Percentiles rank a stretch among this genome's conserved stretches.
phyloP scores from a whole-genome alignment of 148 eudicot genomes.

The Vaccinium vitisidaea region DNA sequence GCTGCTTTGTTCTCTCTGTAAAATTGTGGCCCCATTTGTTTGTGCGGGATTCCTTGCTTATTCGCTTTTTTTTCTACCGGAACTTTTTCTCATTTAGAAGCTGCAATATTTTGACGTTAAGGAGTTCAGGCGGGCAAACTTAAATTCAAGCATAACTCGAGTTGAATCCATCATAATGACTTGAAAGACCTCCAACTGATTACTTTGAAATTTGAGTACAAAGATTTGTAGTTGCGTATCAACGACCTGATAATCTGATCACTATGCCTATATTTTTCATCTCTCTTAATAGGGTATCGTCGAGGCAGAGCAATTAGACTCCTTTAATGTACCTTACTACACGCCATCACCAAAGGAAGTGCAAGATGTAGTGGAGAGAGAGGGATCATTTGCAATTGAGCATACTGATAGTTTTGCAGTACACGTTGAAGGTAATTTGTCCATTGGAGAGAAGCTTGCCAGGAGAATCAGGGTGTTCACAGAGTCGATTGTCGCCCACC shows the following conservation, averaged over 20 bases:
- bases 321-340: constrained; percentile 34
- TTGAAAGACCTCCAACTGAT: no score
- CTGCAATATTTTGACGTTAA: no score
- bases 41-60: no score
- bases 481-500: constrained; percentile 21
- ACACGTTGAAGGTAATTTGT: background rate
- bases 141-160: background rate
- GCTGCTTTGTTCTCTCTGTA: no score
- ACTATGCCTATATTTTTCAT: background rate
- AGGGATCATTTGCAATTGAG: constrained; percentile 28
- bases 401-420: constrained; percentile 10
- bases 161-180: background rate
- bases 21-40: no score
- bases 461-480: constrained; percentile 16
- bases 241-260: background rate
- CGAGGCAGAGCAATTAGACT: constrained; percentile 25
- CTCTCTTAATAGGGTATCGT: constrained; percentile 21
- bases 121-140: background rate
- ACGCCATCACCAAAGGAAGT: constrained; percentile 30
- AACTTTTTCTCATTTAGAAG: no score
- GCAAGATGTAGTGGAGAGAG: constrained; percentile 14
- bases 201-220: background rate
- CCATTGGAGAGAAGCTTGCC: constrained; percentile 1
- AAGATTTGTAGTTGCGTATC: background rate
- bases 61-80: no score